These are phyloP conservation scores for Aspergillus glaucus DNA, from an alignment of 2,329 filamentous ascomycete genomes.

Conservation along the genomic window DNA sequence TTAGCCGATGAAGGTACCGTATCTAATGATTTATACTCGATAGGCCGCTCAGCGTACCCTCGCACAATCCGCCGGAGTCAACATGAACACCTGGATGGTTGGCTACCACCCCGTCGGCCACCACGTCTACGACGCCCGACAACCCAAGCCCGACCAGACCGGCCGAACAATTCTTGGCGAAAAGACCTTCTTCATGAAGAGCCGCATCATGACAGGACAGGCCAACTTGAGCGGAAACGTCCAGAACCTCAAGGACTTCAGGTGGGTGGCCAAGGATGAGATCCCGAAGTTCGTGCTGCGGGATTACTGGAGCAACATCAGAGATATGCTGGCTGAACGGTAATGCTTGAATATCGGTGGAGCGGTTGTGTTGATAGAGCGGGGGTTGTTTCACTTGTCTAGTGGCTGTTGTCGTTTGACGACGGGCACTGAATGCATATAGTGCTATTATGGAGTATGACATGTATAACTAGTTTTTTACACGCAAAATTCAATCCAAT, in stretches of 20 bases:
- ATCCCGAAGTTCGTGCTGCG: conserved; percentile 59
- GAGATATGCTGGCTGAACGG: conserved; percentile 77
- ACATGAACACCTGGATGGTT: conserved; percentile 99
- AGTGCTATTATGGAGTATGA: conserved; percentile 23
- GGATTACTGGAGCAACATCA: conserved; percentile 67
- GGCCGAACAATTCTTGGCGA: conserved; percentile 51
- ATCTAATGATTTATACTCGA: conserved; percentile 3
- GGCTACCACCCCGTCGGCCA: conserved; percentile 85
- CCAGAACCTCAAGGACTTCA: conserved; percentile 72
- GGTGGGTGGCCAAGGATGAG: conserved; percentile 90
- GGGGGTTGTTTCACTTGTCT: neutral
- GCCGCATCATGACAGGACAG: conserved; percentile 94
- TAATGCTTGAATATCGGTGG: conserved; percentile 35
- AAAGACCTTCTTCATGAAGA: conserved; percentile 95
- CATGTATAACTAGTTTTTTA: conserved; percentile 34
- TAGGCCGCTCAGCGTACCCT: conserved; percentile 79
- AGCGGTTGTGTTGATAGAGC: conserved; percentile 11
- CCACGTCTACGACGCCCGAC: conserved; percentile 54
- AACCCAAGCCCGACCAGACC: conserved; percentile 38
- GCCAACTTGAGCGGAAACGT: conserved; percentile 68
- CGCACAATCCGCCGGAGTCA: conserved; percentile 68
- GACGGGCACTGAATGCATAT: conserved; percentile 27
- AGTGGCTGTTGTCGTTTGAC: neutral
- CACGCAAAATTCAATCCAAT: neutral
- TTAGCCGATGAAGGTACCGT: neutral